phyloP scores from a whole-genome alignment of 2,329 filamentous ascomycete genomes.

The Rhytidhysteron rufulum region DNA sequence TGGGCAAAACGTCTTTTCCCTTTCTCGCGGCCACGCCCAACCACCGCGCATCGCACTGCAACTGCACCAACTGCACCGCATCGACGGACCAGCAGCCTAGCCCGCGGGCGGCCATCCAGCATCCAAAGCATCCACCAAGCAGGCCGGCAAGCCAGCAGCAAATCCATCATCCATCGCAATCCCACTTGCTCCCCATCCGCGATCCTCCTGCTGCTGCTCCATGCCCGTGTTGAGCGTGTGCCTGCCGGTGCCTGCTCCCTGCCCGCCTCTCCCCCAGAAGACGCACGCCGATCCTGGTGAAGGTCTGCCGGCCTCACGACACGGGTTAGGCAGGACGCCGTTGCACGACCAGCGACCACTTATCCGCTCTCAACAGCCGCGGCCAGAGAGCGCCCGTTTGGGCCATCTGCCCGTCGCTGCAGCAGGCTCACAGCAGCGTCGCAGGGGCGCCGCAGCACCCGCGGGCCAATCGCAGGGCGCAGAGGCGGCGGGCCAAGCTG shows the following conservation, averaged over 20 bases:
- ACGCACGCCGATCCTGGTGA: neutral
- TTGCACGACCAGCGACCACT: conserved; percentile 2
- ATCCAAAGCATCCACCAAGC: too few species aligned
- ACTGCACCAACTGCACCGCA: too few species aligned
- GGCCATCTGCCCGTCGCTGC: conserved; percentile 2
- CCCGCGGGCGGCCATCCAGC: too few species aligned
- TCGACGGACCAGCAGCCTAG: too few species aligned
- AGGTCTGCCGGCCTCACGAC: neutral
- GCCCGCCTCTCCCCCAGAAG: too few species aligned
- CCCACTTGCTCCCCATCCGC: too few species aligned
- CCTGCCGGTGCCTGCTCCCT: too few species aligned
- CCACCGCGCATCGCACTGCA: too few species aligned
- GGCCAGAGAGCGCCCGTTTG: neutral
- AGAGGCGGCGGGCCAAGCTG: neutral
- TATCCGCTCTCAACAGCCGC: conserved; percentile 7
- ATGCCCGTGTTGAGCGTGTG: too few species aligned
- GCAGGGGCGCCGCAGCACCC: neutral
- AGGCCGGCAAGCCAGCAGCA: too few species aligned
- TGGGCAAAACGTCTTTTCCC: neutral
- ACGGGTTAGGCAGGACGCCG: conserved; percentile 4
- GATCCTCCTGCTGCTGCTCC: neutral
- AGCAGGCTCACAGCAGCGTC: too few species aligned
- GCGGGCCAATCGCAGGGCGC: neutral
- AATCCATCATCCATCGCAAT: too few species aligned
- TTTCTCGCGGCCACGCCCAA: neutral